Conservation (phyloP, 1,284 basidiomycete genomes). For the Puccinia novopanici region DNA sequence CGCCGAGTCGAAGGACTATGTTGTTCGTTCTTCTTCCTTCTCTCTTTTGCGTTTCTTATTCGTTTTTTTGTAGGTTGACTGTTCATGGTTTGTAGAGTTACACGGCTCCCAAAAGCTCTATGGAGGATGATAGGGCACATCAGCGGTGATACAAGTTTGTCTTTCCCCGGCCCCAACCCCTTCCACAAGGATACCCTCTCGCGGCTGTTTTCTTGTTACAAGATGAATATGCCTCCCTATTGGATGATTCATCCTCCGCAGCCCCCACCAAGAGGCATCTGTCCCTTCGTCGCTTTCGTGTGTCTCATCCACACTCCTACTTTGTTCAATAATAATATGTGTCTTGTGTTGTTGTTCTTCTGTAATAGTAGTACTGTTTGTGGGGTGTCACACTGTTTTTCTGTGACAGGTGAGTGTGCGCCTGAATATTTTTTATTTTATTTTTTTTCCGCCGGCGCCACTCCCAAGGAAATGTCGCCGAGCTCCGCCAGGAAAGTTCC, state of each 20-base stretch:
- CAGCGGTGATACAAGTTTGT: not conserved
- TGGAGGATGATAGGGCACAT: slow-evolving; percentile 26
- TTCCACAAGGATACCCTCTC: not conserved
- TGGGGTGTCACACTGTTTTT: too few relatives aligned
- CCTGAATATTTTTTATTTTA: too few relatives aligned
- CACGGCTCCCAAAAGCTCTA: slow-evolving; percentile 16
- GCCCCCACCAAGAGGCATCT: too few relatives aligned
- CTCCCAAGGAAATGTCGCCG: not conserved
- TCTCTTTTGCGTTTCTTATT: not conserved
- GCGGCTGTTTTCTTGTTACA: too few relatives aligned
- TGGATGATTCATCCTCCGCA: too few relatives aligned
- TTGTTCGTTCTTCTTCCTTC: slow-evolving; percentile 58
- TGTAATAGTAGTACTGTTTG: too few relatives aligned
- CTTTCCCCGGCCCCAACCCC: not conserved
- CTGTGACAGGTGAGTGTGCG: too few relatives aligned
- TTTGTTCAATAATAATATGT: too few relatives aligned
- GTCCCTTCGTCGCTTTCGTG: too few relatives aligned
- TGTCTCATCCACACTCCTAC: too few relatives aligned
- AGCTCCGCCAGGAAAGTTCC: slow-evolving; percentile 71
- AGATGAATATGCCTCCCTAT: too few relatives aligned
- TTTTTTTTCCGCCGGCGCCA: not conserved
- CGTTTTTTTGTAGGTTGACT: not conserved
- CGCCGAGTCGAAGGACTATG: slow-evolving; percentile 87
- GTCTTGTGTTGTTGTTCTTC: too few relatives aligned
- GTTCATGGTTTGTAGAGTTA: not conserved